These are phyloP conservation scores for Cladochytrium replicatum DNA, from an alignment of 192 early-diverging fungal genomes.

Conservation along the genomic window DNA sequence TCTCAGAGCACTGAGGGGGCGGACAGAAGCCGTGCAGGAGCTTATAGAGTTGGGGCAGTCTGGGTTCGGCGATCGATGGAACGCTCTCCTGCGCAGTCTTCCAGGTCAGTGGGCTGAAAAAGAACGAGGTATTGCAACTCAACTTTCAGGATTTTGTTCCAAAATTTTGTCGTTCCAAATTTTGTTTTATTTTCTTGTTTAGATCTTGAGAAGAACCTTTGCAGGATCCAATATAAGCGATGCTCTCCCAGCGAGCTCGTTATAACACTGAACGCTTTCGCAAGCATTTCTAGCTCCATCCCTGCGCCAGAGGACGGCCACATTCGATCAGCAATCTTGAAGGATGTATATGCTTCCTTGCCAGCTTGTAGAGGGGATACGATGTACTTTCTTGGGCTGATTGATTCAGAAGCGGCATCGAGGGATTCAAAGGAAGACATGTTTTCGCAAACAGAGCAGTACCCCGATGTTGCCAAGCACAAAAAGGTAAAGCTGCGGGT, in stretches of 20 bases:
- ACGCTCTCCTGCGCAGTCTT: constrained; percentile 28
- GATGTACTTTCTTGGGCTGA: constrained; percentile 19
- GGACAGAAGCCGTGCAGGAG: constrained; percentile 54
- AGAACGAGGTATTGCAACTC: too few relatives aligned
- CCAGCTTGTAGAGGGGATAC: constrained; percentile 24
- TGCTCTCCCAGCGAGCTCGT: constrained; percentile 54
- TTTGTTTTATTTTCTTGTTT: constrained; percentile 15
- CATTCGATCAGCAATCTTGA: constrained; percentile 23
- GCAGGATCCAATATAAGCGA: constrained; percentile 55
- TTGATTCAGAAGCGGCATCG: constrained; percentile 39
- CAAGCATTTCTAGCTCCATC: constrained; percentile 22
- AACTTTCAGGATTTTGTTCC: too few relatives aligned
- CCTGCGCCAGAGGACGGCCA: constrained; percentile 1
- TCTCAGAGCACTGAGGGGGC: constrained; percentile 33
- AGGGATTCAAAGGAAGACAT: constrained; percentile 41
- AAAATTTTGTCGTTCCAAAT: too few relatives aligned
- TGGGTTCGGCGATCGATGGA: constrained; percentile 28
- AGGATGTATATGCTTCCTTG: constrained; percentile 26
- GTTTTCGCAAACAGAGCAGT: constrained; percentile 33
- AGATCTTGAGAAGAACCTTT: constrained; percentile 58
- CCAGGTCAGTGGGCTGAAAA: constrained; percentile 14
- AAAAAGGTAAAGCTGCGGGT: constrained; percentile 12
- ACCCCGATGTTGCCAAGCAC: constrained; percentile 4
- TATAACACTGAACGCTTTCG: constrained; percentile 35
- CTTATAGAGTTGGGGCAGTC: constrained; percentile 20